These are phyloP conservation scores for Syzygium aromaticum DNA, from an alignment of 345 rosid genomes.

Conservation along the genomic window DNA sequence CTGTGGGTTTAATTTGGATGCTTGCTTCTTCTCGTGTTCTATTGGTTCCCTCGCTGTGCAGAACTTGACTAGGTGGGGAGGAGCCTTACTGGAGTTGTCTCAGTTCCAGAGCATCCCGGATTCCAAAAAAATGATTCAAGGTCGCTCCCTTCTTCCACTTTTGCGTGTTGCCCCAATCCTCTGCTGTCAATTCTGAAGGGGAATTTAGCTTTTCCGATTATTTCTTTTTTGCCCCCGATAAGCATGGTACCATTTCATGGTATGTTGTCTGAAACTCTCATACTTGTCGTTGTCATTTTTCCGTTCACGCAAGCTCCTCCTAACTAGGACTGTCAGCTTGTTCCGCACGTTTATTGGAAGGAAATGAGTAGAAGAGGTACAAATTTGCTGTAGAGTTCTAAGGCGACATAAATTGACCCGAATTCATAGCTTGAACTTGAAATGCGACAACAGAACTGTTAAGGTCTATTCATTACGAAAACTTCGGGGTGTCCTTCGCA, in stretches of 20 bases:
- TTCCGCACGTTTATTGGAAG: not conserved
- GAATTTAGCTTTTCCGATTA: not conserved
- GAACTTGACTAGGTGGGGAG: constrained; percentile 91
- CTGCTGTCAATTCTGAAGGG: not conserved
- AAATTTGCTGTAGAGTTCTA: not conserved
- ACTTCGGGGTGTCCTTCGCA: not conserved
- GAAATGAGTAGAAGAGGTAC: not conserved
- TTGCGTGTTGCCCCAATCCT: not conserved
- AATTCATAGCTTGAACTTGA: not conserved
- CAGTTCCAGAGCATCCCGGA: constrained; percentile 66
- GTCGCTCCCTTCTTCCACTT: constrained; percentile 8
- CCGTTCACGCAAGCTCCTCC: not conserved
- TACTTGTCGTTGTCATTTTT: not conserved
- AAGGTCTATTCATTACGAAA: not conserved
- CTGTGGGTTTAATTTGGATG: not conserved
- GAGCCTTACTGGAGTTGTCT: constrained; percentile 73
- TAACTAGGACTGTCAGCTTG: not conserved
- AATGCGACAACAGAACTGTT: not conserved
- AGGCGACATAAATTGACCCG: not conserved
- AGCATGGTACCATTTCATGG: not conserved
- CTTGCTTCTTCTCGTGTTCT: not conserved
- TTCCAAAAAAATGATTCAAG: constrained; percentile 68
- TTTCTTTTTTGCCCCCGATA: not conserved
- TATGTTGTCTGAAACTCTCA: not conserved
- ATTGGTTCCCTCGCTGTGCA: not conserved